Evolutionary conservation across 129 eudicot species (phyloP).

Genomic region (Lactuca saligna): DNA sequence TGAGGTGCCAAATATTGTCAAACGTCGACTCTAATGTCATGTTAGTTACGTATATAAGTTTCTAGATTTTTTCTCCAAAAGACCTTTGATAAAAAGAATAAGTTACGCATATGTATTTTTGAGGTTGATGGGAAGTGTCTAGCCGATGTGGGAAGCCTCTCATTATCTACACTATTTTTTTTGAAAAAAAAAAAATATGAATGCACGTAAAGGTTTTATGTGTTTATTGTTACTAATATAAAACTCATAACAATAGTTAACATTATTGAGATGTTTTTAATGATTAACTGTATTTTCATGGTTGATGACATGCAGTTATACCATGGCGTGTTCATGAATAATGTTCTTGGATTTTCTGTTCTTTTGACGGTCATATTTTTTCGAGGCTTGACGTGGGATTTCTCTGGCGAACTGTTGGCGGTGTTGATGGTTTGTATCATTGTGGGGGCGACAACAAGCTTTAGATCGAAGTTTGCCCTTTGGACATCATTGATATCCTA

Average conservation of each 20-base stretch:
- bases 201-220: too few relatives aligned
- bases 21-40: too few relatives aligned
- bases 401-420: conserved; percentile 56
- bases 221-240: background rate
- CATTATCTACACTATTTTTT: too few relatives aligned
- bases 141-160: too few relatives aligned
- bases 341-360: conserved; percentile 75
- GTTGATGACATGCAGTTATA: conserved; percentile 52
- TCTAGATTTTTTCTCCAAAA: too few relatives aligned
- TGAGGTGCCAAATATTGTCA: too few relatives aligned
- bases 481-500: conserved; percentile 66
- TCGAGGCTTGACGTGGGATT: conserved; percentile 64
- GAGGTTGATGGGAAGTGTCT: too few relatives aligned
- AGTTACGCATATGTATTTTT: too few relatives aligned
- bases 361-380: conserved; percentile 63
- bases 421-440: conserved; percentile 52
- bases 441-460: conserved; percentile 57
- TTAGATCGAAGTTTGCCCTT: conserved; percentile 48
- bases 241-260: background rate
- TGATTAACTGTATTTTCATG: background rate
- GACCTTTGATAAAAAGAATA: too few relatives aligned
- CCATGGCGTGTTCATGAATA: conserved; percentile 82
- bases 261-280: background rate
- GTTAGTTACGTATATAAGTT: too few relatives aligned
- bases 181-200: too few relatives aligned